phyloP scores from a whole-genome alignment of 2,329 filamentous ascomycete genomes.

The Hymenoscyphus infarciens region DNA sequence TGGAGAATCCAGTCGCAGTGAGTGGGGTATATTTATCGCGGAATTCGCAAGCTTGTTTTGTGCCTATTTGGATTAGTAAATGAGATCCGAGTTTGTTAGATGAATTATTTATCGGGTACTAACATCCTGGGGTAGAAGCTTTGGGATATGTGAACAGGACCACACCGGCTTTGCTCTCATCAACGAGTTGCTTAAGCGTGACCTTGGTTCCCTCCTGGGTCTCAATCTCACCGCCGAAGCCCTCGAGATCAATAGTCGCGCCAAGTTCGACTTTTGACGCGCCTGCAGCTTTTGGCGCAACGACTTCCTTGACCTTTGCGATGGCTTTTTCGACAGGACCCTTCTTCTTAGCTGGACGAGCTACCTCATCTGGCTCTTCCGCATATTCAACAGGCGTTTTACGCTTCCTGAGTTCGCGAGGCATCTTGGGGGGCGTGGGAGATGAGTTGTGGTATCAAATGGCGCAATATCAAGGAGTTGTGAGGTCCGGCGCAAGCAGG shows the following conservation, averaged over 20 bases:
- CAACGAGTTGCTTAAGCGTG: conserved; percentile 74
- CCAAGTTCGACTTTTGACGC: conserved; percentile 46
- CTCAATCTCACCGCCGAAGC: conserved; percentile 70
- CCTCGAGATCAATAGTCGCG: conserved; percentile 53
- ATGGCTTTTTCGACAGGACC: conserved; percentile 40
- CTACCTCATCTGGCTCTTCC: conserved; percentile 40
- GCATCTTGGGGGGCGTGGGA: conserved; percentile 42
- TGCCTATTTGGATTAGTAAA: conserved; percentile 57
- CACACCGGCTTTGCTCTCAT: conserved; percentile 79
- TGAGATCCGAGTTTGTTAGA: background rate
- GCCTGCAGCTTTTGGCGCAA: conserved; percentile 24
- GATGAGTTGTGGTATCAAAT: conserved; percentile 12
- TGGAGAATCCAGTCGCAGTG: conserved; percentile 72
- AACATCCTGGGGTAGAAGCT: conserved; percentile 92
- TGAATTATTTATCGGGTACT: conserved; percentile 39
- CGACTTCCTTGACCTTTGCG: conserved; percentile 38
- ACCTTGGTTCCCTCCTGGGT: conserved; percentile 81
- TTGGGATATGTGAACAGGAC: conserved; percentile 95
- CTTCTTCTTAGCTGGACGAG: conserved; percentile 47
- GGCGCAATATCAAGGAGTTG: conserved; percentile 16
- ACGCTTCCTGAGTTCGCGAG: conserved; percentile 58
- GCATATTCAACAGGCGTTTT: conserved; percentile 45
- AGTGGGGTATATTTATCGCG: conserved; percentile 77
- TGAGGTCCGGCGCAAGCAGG: conserved; percentile 25
- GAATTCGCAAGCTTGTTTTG: conserved; percentile 89